Conservation (phyloP, 768 basidiomycete species). For the Macrocybe gigantea region DNA sequence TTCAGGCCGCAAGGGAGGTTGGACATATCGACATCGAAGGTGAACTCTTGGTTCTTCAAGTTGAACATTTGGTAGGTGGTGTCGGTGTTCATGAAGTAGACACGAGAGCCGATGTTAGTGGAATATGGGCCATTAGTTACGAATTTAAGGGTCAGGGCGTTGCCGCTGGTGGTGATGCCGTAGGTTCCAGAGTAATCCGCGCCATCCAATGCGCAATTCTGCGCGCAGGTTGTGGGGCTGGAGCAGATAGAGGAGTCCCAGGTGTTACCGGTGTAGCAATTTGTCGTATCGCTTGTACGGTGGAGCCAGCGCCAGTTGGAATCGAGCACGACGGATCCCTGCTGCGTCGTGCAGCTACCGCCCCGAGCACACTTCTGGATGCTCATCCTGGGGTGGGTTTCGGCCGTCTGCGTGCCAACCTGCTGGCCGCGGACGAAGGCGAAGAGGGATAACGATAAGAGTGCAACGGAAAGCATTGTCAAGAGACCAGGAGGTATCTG, state of each 20-base stretch:
- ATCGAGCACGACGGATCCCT: slow-evolving; percentile 42
- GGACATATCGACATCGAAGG: slow-evolving; percentile 57
- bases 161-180: slow-evolving; percentile 43
- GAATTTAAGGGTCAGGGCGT: slow-evolving; percentile 43
- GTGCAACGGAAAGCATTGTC: too few species aligned
- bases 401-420: slow-evolving; percentile 43
- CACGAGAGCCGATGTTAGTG: slow-evolving; percentile 36
- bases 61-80: slow-evolving; percentile 38
- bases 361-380: slow-evolving; percentile 39
- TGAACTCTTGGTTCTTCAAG: slow-evolving; percentile 52
- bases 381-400: slow-evolving; percentile 42
- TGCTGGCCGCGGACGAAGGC: slow-evolving; percentile 47
- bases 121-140: slow-evolving; percentile 27
- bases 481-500: too few species aligned
- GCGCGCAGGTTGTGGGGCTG: slow-evolving; percentile 39
- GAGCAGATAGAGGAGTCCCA: slow-evolving; percentile 51
- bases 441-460: slow-evolving; percentile 12
- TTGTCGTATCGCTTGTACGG: slow-evolving; percentile 27
- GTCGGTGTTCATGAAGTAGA: slow-evolving; percentile 46
- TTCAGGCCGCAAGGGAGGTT: slow-evolving; percentile 55
- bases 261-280: slow-evolving; percentile 52
- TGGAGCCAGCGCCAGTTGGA: slow-evolving; percentile 56
- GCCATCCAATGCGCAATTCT: slow-evolving; percentile 36
- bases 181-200: slow-evolving; percentile 47
- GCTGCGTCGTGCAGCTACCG: slow-evolving; percentile 34